Evolutionary conservation across 1,139 yeast genomes (phyloP).

Genomic region (Zygoascus hellenicus): DNA sequence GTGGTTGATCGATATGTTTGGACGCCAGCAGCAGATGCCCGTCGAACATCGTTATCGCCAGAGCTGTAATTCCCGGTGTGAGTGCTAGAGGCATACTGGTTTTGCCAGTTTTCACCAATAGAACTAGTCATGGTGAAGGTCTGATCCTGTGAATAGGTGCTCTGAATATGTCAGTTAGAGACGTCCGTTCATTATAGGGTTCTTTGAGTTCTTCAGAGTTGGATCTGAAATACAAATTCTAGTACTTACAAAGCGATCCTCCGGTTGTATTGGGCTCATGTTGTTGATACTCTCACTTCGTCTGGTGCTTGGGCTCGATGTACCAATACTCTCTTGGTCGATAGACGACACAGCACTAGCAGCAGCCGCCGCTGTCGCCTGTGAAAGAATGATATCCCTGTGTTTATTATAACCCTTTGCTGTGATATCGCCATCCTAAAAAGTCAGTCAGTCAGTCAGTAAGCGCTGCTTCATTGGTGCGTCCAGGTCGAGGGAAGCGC

Average conservation of each 20-base stretch:
- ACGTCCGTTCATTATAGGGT: not conserved
- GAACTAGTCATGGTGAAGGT: slow-evolving; percentile 11
- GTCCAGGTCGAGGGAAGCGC: too few relatives aligned
- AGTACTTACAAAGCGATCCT: slow-evolving; percentile 1
- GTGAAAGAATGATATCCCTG: slow-evolving; percentile 42
- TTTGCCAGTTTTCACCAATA: slow-evolving; percentile 3
- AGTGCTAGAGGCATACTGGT: not conserved
- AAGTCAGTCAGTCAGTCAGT: not conserved
- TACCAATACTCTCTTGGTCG: slow-evolving; percentile 6
- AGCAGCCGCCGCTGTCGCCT: too few relatives aligned
- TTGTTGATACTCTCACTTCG: not conserved
- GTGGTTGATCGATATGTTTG: slow-evolving; percentile 8
- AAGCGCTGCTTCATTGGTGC: too few relatives aligned
- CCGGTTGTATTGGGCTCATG: slow-evolving; percentile 1
- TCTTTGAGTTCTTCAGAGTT: too few relatives aligned
- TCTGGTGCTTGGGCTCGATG: slow-evolving; percentile 2
- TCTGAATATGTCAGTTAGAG: not conserved
- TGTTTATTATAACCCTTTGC: slow-evolving; percentile 61
- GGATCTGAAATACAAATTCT: too few relatives aligned
- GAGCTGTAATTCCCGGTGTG: not conserved
- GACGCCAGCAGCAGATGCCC: not conserved
- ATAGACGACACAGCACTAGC: not conserved
- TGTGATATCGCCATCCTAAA: slow-evolving; percentile 57
- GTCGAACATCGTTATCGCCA: not conserved
- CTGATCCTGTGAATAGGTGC: slow-evolving; percentile 7